Conservation (phyloP, 2,329 filamentous ascomycete genomes). For the Colletotrichum incanum region DNA sequence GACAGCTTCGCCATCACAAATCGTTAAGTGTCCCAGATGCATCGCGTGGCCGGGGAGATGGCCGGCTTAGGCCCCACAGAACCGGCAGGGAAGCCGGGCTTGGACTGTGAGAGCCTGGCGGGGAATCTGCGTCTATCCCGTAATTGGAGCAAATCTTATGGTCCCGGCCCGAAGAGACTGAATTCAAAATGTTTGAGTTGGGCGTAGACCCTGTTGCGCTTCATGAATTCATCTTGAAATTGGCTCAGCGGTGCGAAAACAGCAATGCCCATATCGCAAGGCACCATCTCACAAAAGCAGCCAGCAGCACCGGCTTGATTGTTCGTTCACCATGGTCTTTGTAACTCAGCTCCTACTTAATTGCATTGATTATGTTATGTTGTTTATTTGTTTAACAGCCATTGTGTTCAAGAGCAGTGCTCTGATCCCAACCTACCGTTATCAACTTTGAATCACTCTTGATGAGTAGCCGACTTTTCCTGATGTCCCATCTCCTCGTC, state of each 20-base stretch:
- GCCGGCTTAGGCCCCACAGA: not conserved
- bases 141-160: not conserved
- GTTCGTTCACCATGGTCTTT: no score
- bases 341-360: no score
- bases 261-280: no score
- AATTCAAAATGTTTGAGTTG: no score
- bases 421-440: no score
- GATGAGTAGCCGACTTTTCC: constrained; percentile 40
- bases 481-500: constrained; percentile 41
- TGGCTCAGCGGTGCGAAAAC: no score
- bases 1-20: not conserved
- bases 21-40: not conserved
- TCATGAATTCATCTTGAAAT: no score
- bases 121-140: no score
- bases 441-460: not conserved
- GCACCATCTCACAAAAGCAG: no score
- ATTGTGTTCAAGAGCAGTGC: not conserved
- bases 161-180: not conserved
- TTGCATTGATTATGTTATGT: not conserved
- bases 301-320: no score
- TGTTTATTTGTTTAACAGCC: not conserved
- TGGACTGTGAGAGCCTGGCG: no score
- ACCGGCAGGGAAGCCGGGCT: not conserved
- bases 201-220: no score
- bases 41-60: not conserved